Conservation (phyloP, 1,139 yeast genomes). For the Saccharomyces pastorianus region DNA sequence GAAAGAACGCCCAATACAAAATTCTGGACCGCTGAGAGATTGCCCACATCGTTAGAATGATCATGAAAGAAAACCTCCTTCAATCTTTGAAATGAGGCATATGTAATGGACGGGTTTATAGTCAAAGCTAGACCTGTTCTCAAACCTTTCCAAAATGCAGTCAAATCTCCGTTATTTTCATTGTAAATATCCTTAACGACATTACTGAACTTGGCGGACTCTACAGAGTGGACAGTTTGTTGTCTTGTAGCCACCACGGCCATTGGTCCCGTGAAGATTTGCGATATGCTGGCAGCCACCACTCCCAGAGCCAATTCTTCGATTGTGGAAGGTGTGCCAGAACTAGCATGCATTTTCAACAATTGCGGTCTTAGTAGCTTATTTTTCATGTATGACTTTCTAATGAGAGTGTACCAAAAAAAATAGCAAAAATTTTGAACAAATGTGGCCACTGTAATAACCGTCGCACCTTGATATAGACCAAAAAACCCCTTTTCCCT, state of each 20-base stretch:
- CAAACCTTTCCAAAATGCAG: constrained; percentile 79
- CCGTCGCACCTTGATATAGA: constrained; percentile 65
- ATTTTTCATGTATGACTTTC: constrained; percentile 46
- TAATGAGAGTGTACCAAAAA: constrained; percentile 76
- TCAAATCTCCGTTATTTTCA: constrained; percentile 50
- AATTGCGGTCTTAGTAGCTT: constrained; percentile 29
- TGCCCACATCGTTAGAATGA: constrained; percentile 7
- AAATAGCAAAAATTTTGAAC: constrained; percentile 78
- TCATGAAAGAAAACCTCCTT: constrained; percentile 42
- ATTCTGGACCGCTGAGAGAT: constrained; percentile 55
- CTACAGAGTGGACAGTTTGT: constrained; percentile 44
- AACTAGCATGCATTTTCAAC: neutral
- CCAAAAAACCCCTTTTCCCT: constrained; percentile 61
- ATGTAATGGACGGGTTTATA: constrained; percentile 79
- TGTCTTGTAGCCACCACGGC: constrained; percentile 79
- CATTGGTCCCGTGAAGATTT: constrained; percentile 74
- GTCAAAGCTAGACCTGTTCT: constrained; percentile 75
- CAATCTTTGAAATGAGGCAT: constrained; percentile 71
- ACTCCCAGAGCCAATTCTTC: constrained; percentile 77
- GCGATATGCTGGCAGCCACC: constrained; percentile 77
- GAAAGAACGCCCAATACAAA: constrained; percentile 72
- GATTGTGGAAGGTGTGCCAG: constrained; percentile 39
- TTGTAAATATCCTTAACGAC: constrained; percentile 45
- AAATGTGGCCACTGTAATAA: constrained; percentile 66
- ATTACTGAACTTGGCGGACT: constrained; percentile 38